Conservation (phyloP, 306 rosid species). For the Prunus salicina region DNA sequence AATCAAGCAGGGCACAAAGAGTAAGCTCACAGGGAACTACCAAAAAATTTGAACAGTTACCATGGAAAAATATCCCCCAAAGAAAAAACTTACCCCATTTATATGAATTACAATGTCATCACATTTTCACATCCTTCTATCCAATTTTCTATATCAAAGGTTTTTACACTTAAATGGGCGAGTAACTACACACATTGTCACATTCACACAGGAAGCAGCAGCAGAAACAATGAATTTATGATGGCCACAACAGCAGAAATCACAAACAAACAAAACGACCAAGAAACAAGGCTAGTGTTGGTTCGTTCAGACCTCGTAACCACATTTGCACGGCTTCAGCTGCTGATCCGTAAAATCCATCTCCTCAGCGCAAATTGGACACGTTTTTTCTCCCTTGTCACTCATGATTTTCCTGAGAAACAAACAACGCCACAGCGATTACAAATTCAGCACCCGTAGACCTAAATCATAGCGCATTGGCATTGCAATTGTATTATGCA, state of each 20-base stretch:
- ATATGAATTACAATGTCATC: background rate
- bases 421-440: background rate
- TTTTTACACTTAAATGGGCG: background rate
- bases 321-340: slow-evolving; percentile 91
- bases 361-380: slow-evolving; percentile 96
- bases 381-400: slow-evolving; percentile 83
- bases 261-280: background rate
- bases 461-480: background rate
- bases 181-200: background rate
- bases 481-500: background rate
- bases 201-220: background rate
- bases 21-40: background rate
- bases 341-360: slow-evolving; percentile 99
- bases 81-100: background rate
- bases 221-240: background rate
- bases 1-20: slow-evolving; percentile 17
- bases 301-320: slow-evolving; percentile 64
- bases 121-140: background rate
- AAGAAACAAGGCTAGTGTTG: background rate
- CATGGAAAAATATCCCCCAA: background rate
- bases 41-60: background rate
- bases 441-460: background rate
- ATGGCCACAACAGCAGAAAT: background rate
- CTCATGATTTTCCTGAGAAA: slow-evolving; percentile 65
- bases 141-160: background rate